Conservation (phyloP, 202 grass and related monocot species). For the Setaria italica region DNA sequence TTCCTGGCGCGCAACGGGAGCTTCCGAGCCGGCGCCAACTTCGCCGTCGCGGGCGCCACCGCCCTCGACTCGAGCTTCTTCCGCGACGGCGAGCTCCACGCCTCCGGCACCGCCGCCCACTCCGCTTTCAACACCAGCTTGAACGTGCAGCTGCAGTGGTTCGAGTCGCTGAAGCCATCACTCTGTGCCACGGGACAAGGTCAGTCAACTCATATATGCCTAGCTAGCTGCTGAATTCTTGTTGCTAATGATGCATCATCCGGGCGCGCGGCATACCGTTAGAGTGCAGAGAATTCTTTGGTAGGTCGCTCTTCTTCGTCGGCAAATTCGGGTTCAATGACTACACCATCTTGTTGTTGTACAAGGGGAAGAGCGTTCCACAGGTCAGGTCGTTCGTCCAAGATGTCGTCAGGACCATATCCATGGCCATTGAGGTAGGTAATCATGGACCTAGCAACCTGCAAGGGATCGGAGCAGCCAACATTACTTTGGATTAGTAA, state of each 20-base stretch:
- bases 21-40: conserved; percentile 69
- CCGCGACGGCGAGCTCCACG: not conserved
- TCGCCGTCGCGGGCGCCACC: conserved; percentile 67
- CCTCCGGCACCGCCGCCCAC: too few species aligned
- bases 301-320: conserved; percentile 54
- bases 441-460: too few species aligned
- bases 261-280: not conserved
- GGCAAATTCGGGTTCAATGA: conserved; percentile 73
- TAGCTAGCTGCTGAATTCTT: too few species aligned
- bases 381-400: conserved; percentile 52
- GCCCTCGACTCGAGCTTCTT: conserved; percentile 63
- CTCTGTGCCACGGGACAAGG: conserved; percentile 67
- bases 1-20: conserved; percentile 52
- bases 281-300: conserved; percentile 55
- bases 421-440: conserved; percentile 58
- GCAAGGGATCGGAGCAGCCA: not conserved
- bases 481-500: too few species aligned
- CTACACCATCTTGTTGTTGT: conserved; percentile 46
- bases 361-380: conserved; percentile 13
- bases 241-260: too few species aligned
- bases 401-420: conserved; percentile 45
- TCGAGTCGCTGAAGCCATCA: conserved; percentile 61
- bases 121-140: conserved; percentile 57
- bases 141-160: conserved; percentile 62
- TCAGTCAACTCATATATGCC: not conserved